Evolutionary conservation across 2,329 filamentous ascomycete genomes (phyloP).

Genomic region (Exophiala phaeomuriformis): DNA sequence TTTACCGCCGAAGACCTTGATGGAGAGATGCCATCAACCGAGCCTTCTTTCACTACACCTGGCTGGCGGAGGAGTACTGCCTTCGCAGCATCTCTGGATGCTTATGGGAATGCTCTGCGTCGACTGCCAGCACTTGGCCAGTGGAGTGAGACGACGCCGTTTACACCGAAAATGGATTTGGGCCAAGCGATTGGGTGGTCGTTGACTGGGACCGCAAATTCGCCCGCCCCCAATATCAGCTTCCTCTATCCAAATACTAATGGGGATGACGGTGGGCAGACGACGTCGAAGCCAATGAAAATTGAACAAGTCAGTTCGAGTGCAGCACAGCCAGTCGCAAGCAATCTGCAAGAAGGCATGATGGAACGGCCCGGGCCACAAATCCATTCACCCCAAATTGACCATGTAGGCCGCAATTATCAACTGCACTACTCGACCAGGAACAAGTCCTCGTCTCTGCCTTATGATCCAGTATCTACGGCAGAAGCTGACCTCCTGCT

Average conservation of each 20-base stretch:
- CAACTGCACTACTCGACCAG: conserved; percentile 20
- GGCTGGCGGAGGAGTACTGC: conserved; percentile 41
- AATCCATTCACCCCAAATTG: not conserved
- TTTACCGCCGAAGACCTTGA: conserved; percentile 70
- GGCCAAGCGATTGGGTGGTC: conserved; percentile 71
- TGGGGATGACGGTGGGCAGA: conserved; percentile 4
- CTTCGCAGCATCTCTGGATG: conserved; percentile 30
- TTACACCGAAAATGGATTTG: conserved; percentile 44
- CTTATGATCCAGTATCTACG: conserved; percentile 32
- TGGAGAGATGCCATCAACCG: conserved; percentile 49
- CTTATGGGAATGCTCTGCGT: conserved; percentile 4
- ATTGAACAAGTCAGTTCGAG: not conserved
- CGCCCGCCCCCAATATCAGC: conserved; percentile 73
- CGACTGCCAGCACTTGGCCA: conserved; percentile 7
- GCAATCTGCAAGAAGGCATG: not conserved
- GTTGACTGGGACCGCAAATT: conserved; percentile 79
- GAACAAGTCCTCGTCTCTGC: conserved; percentile 32
- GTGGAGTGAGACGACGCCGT: conserved; percentile 31
- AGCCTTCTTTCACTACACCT: conserved; percentile 45
- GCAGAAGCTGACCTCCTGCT: conserved; percentile 44
- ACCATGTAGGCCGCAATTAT: not conserved
- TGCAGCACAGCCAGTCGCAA: not conserved
- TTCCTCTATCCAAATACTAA: conserved; percentile 61
- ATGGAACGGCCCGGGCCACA: not conserved
- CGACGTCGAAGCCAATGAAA: not conserved